phyloP scores from a whole-genome alignment of 495 filamentous ascomycete species.

The Aspergillus incahuasiensis region DNA sequence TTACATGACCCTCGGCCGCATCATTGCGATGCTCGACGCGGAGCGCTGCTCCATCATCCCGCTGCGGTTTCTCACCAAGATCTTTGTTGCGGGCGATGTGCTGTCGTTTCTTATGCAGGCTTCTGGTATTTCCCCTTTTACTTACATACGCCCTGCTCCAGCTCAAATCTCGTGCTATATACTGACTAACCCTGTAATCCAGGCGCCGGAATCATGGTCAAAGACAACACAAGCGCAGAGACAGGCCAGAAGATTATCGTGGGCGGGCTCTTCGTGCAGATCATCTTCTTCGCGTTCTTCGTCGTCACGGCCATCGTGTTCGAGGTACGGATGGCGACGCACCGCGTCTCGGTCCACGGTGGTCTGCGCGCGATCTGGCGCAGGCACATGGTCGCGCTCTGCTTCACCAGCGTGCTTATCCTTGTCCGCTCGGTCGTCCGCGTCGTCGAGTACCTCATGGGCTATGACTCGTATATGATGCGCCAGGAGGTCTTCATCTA shows the following conservation, averaged over 20 bases:
- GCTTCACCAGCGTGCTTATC: slow-evolving; percentile 49
- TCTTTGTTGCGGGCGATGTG: slow-evolving; percentile 34
- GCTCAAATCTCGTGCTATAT: too few species aligned
- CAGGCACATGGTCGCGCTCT: slow-evolving; percentile 49
- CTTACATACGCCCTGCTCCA: too few species aligned
- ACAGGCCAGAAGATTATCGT: slow-evolving; percentile 40
- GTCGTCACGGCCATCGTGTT: slow-evolving; percentile 40
- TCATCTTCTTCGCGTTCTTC: slow-evolving; percentile 52
- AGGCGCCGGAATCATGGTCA: slow-evolving; percentile 36
- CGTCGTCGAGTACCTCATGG: slow-evolving; percentile 58
- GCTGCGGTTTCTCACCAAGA: slow-evolving; percentile 43
- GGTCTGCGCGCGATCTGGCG: slow-evolving; percentile 35
- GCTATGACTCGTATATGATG: slow-evolving; percentile 48
- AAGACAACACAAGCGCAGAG: slow-evolving; percentile 9
- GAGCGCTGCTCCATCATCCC: slow-evolving; percentile 37
- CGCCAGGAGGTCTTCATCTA: slow-evolving; percentile 57
- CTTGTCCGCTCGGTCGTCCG: slow-evolving; percentile 58
- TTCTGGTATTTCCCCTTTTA: slow-evolving; percentile 18
- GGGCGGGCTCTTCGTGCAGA: slow-evolving; percentile 46
- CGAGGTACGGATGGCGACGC: slow-evolving; percentile 29
- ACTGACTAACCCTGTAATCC: too few species aligned
- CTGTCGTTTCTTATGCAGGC: slow-evolving; percentile 43
- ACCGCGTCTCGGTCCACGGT: slow-evolving; percentile 12
- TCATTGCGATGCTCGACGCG: slow-evolving; percentile 42
- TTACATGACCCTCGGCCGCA: slow-evolving; percentile 52